A percentile compares a stretch with the other conserved stretches of the same genome.
Conservation (phyloP, 768 basidiomycete genomes). For the Calocybe cyanea region DNA sequence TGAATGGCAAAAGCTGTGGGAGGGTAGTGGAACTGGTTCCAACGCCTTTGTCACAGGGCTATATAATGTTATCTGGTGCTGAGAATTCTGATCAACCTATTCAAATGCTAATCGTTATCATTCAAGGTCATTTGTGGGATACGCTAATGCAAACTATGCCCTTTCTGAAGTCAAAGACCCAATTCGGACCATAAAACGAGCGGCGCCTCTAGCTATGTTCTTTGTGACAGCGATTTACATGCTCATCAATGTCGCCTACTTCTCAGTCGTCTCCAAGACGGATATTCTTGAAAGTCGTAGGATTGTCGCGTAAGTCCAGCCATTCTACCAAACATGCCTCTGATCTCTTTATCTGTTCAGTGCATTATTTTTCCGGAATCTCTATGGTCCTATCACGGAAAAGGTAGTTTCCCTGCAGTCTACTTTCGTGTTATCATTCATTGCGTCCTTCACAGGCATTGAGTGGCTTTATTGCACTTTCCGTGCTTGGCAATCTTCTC, state of each 20-base stretch:
- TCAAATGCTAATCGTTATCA: background rate
- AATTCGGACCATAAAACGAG: slow-evolving; percentile 64
- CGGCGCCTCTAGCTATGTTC: slow-evolving; percentile 62
- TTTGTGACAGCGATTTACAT: slow-evolving; percentile 60
- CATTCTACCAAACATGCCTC: background rate
- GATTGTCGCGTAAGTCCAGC: slow-evolving; percentile 58
- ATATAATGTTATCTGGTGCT: slow-evolving; percentile 69
- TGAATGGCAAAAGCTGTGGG: slow-evolving; percentile 59
- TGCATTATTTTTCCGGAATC: slow-evolving; percentile 70
- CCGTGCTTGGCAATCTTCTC: slow-evolving; percentile 61
- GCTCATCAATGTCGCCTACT: slow-evolving; percentile 68
- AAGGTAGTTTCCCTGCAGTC: slow-evolving; percentile 30
- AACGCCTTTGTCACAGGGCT: slow-evolving; percentile 64
- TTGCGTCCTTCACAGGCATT: slow-evolving; percentile 40
- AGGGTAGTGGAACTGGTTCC: slow-evolving; percentile 48
- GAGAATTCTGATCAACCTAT: background rate
- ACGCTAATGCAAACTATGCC: slow-evolving; percentile 72
- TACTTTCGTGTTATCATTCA: background rate
- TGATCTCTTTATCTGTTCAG: slow-evolving; percentile 25
- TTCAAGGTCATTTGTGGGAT: slow-evolving; percentile 68
- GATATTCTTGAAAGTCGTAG: slow-evolving; percentile 64
- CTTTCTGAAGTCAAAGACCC: slow-evolving; percentile 70
- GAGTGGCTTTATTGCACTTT: slow-evolving; percentile 59
- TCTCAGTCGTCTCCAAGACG: slow-evolving; percentile 64
- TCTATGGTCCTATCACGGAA: slow-evolving; percentile 62